These are phyloP conservation scores for Spergularia bocconei DNA, from an alignment of 148 eudicot genomes.

Conservation along the genomic window DNA sequence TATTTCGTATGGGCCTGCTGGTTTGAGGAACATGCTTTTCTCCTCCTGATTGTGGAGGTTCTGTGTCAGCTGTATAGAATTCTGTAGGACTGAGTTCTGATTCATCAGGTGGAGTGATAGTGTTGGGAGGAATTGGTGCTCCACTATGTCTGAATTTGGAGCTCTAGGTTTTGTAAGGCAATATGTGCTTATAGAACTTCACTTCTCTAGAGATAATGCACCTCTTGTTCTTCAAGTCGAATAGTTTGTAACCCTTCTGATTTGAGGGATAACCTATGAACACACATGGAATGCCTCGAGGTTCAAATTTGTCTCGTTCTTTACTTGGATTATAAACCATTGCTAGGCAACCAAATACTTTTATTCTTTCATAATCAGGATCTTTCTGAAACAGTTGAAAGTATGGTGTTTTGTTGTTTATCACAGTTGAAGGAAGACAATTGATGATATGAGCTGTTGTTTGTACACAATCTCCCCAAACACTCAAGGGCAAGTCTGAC, in stretches of 20 bases:
- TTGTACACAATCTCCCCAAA: neutral
- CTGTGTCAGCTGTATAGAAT: too few relatives aligned
- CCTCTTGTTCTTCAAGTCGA: neutral
- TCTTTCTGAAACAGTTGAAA: too few relatives aligned
- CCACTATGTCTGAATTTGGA: neutral
- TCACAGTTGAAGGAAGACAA: neutral
- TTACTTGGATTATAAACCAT: neutral
- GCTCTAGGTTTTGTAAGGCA: neutral
- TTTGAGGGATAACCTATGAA: neutral
- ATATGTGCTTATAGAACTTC: neutral
- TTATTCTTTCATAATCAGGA: neutral
- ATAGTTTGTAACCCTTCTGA: conserved; percentile 1
- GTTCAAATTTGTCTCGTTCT: neutral
- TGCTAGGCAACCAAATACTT: neutral
- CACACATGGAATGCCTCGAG: neutral
- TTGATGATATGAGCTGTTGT: neutral
- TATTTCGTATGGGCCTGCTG: too few relatives aligned
- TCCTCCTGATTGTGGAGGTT: too few relatives aligned
- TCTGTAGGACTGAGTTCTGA: too few relatives aligned
- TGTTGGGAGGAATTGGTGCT: neutral
- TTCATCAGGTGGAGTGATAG: neutral
- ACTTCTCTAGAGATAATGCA: neutral
- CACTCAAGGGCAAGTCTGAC: neutral
- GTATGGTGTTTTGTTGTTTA: neutral
- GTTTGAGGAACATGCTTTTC: too few relatives aligned